Conservation (phyloP, 441 rosid genomes). For the Pelargonium fulgidum region DNA sequence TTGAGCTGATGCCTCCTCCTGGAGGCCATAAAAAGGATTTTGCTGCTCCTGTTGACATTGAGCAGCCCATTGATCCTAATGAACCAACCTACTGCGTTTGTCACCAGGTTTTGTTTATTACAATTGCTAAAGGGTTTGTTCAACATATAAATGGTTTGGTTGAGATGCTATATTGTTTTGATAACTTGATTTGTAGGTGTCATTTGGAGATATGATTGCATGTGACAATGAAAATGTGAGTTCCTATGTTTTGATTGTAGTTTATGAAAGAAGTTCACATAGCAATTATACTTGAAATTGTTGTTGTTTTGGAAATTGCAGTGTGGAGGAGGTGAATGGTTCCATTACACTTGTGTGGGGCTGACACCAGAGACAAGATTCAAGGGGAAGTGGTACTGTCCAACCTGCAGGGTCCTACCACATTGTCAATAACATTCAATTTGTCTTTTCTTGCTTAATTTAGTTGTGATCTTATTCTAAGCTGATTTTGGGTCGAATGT, state of each 20-base stretch:
- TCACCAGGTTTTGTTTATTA: constrained; percentile 58
- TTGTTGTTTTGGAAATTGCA: constrained; percentile 9
- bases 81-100: constrained; percentile 98
- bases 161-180: background rate
- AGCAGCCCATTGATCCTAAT: constrained; percentile 90
- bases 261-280: too few relatives aligned
- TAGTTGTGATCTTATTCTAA: too few relatives aligned
- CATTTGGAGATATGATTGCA: constrained; percentile 98
- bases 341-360: constrained; percentile 91
- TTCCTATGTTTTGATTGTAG: background rate
- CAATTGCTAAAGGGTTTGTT: too few relatives aligned
- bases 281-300: too few relatives aligned
- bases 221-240: constrained; percentile 97
- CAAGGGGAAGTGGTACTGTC: constrained; percentile 97
- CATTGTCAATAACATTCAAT: constrained; percentile 32
- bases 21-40: constrained; percentile 78
- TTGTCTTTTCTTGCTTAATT: too few relatives aligned
- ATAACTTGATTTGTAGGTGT: constrained; percentile 44
- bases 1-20: constrained; percentile 98
- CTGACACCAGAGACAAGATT: constrained; percentile 94
- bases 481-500: too few relatives aligned
- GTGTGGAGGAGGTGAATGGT: constrained; percentile 99
- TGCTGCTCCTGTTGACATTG: constrained; percentile 45
- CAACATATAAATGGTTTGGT: too few relatives aligned
- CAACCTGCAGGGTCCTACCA: constrained; percentile 70